Conservation (phyloP, 2,329 filamentous ascomycete genomes). For the Pezicula neosporulosa region DNA sequence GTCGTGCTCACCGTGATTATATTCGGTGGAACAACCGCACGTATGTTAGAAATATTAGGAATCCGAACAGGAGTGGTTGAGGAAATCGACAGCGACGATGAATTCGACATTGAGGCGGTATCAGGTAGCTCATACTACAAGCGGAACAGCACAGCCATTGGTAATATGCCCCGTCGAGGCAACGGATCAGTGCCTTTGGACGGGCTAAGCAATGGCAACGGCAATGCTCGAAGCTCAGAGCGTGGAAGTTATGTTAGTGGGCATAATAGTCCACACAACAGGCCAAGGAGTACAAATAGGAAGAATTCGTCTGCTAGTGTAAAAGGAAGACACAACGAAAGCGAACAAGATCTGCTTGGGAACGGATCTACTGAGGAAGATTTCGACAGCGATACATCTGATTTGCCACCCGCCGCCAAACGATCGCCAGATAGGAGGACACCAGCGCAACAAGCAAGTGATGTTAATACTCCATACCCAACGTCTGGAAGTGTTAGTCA, state of each 20-base stretch:
- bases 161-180: slow-evolving; percentile 67
- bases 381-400: slow-evolving; percentile 63
- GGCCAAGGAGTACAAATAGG: slow-evolving; percentile 46
- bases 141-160: slow-evolving; percentile 69
- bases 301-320: slow-evolving; percentile 41
- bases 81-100: slow-evolving; percentile 95
- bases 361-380: slow-evolving; percentile 48
- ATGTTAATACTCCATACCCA: slow-evolving; percentile 22
- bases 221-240: slow-evolving; percentile 35
- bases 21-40: slow-evolving; percentile 93
- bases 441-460: slow-evolving; percentile 4
- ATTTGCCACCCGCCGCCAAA: slow-evolving; percentile 58
- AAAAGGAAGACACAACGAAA: slow-evolving; percentile 38
- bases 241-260: slow-evolving; percentile 34
- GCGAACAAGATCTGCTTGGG: slow-evolving; percentile 54
- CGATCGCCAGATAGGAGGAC: slow-evolving; percentile 17
- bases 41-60: slow-evolving; percentile 96
- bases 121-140: slow-evolving; percentile 60
- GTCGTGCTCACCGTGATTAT: slow-evolving; percentile 98
- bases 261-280: slow-evolving; percentile 23
- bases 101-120: slow-evolving; percentile 79
- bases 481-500: slow-evolving; percentile 24
- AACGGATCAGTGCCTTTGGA: slow-evolving; percentile 47
- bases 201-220: slow-evolving; percentile 52
- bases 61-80: slow-evolving; percentile 96